phyloP scores from a whole-genome alignment of 2,329 filamentous ascomycete genomes.

The Atkinsonella hypoxylon region DNA sequence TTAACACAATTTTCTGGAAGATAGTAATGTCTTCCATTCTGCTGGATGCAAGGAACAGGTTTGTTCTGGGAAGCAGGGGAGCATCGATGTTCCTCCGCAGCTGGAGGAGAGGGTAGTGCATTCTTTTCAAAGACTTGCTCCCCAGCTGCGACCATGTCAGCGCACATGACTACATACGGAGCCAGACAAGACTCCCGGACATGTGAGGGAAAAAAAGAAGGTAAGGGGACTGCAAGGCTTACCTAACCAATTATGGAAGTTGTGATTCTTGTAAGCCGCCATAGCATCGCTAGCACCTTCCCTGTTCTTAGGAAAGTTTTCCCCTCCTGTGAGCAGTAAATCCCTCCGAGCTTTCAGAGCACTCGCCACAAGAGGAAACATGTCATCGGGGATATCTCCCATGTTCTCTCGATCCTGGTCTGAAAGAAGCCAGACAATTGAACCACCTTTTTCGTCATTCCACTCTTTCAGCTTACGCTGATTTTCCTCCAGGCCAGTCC shows the following conservation, averaged over 20 bases:
- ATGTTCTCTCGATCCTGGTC: slow-evolving; percentile 16
- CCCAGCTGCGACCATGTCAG: slow-evolving; percentile 14
- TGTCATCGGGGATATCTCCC: slow-evolving; percentile 18
- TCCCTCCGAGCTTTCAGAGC: slow-evolving; percentile 22
- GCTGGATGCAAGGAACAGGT: slow-evolving; percentile 9
- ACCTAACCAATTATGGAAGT: slow-evolving; percentile 27
- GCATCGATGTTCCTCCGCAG: slow-evolving; percentile 8
- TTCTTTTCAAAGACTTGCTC: slow-evolving; percentile 15
- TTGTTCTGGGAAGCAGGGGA: slow-evolving; percentile 11
- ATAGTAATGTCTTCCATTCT: slow-evolving; percentile 17
- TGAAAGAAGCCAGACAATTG: slow-evolving; percentile 17
- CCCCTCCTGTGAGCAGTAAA: slow-evolving; percentile 13
- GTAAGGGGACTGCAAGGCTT: slow-evolving; percentile 6
- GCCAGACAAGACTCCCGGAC: not conserved
- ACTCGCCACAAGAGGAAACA: slow-evolving; percentile 17
- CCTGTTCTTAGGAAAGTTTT: slow-evolving; percentile 6
- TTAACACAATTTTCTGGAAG: slow-evolving; percentile 5
- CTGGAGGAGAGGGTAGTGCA: slow-evolving; percentile 19
- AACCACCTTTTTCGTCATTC: slow-evolving; percentile 9
- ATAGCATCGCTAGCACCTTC: slow-evolving; percentile 12
- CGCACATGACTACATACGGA: not conserved
- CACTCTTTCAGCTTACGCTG: slow-evolving; percentile 19
- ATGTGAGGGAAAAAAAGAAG: not conserved
- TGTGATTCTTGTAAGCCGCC: slow-evolving; percentile 14
- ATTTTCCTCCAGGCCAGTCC: slow-evolving; percentile 21